These are phyloP conservation scores for Populus tomentosa DNA, from an alignment of 441 rosid genomes.

Conservation along the genomic window DNA sequence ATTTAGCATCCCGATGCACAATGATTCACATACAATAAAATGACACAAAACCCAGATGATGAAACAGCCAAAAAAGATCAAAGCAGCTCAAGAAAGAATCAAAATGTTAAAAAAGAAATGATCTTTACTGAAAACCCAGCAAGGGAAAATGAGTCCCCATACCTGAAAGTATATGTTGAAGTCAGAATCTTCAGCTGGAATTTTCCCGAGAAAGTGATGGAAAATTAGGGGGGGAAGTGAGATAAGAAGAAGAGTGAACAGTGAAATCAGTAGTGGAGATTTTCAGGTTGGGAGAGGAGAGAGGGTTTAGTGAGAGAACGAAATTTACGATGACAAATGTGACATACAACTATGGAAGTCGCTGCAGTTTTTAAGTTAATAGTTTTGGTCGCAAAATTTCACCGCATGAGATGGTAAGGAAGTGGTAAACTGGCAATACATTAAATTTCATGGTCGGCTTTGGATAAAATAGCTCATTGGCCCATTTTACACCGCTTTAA, in stretches of 20 bases:
- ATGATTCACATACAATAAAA: not conserved
- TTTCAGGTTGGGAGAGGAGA: not conserved
- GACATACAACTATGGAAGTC: not conserved
- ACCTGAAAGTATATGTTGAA: not conserved
- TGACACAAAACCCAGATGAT: not conserved
- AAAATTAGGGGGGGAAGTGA: not conserved
- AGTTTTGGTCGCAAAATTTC: no score
- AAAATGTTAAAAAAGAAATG: not conserved
- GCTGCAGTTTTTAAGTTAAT: not conserved
- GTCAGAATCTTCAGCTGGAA: not conserved
- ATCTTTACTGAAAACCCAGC: slow-evolving; percentile 4
- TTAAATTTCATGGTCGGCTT: no score
- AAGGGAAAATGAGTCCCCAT: slow-evolving; percentile 4
- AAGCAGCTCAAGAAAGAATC: not conserved
- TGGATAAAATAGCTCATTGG: no score
- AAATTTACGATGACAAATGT: not conserved
- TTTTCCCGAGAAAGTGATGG: slow-evolving; percentile 9
- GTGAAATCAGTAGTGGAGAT: slow-evolving; percentile 2
- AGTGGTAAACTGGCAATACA: no score
- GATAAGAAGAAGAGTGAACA: slow-evolving; percentile 1
- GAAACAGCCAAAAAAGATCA: not conserved
- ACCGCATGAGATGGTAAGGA: not conserved
- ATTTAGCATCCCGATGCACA: not conserved
- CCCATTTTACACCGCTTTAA: no score
- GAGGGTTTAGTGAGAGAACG: not conserved